Evolutionary conservation across 2,329 filamentous ascomycete species (phyloP).

Genomic region (Scytalidium sp.): DNA sequence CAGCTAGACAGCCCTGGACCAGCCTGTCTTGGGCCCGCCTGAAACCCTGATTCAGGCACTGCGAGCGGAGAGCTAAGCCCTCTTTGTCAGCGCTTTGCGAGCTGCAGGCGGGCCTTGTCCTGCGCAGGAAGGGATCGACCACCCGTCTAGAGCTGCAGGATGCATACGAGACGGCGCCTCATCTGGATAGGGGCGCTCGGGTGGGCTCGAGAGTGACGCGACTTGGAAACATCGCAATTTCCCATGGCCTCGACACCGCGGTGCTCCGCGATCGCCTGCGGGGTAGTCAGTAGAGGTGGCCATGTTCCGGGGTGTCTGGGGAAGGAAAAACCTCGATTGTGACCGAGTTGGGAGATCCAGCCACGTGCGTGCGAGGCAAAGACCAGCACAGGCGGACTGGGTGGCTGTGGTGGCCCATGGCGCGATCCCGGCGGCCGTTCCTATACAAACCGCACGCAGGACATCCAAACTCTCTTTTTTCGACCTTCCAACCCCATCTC

Average conservation of each 20-base stretch:
- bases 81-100: neutral
- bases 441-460: neutral
- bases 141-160: no score
- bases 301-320: neutral
- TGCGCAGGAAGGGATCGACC: neutral
- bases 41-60: neutral
- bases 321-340: neutral
- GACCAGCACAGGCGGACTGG: neutral
- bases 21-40: no score
- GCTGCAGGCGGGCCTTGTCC: neutral
- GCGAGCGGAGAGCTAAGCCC: neutral
- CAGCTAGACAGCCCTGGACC: no score
- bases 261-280: neutral
- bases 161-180: no score
- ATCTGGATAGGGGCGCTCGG: no score
- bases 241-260: neutral
- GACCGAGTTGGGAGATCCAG: no score
- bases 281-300: no score
- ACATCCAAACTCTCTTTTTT: neutral
- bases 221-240: neutral
- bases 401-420: neutral
- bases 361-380: neutral
- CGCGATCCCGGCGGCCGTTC: neutral
- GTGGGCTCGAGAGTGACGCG: neutral
- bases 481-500: neutral